A percentile compares a stretch with the other conserved stretches of the same genome.
Evolutionary conservation across 179 eudicot species (phyloP).

Genomic region (Beta macrorhiza): DNA sequence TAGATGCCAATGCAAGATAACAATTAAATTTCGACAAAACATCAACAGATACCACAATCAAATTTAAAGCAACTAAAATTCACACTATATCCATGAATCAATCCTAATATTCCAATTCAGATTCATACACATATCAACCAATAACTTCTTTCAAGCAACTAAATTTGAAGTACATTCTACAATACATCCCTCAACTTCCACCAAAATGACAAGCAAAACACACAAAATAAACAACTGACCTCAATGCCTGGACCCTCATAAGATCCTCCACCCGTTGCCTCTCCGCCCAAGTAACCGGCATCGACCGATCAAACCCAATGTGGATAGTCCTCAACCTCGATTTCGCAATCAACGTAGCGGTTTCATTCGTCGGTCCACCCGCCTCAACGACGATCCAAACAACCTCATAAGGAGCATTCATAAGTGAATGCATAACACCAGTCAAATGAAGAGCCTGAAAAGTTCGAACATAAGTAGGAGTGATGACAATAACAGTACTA

Average conservation of each 20-base stretch:
- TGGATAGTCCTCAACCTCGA: slow-evolving; percentile 58
- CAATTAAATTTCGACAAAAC: background rate
- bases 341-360: slow-evolving; percentile 58
- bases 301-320: slow-evolving; percentile 54
- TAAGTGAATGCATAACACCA: slow-evolving; percentile 85
- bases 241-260: slow-evolving; percentile 70
- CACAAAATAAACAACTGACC: slow-evolving; percentile 38
- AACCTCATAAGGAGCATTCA: slow-evolving; percentile 74
- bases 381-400: slow-evolving; percentile 95
- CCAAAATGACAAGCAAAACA: background rate
- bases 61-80: background rate
- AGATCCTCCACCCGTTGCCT: slow-evolving; percentile 62
- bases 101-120: background rate
- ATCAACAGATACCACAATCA: background rate
- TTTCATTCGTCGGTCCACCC: slow-evolving; percentile 74
- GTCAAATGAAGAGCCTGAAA: slow-evolving; percentile 87
- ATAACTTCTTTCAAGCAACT: background rate
- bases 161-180: background rate
- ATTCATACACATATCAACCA: background rate
- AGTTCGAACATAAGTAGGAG: slow-evolving; percentile 88
- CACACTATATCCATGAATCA: background rate
- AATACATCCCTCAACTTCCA: background rate
- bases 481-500: slow-evolving; percentile 57
- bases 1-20: background rate
- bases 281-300: slow-evolving; percentile 72